A percentile compares a stretch with the other conserved stretches of the same genome.
Conservation (phyloP, 306 rosid species). For the Castanopsis chinensis region DNA sequence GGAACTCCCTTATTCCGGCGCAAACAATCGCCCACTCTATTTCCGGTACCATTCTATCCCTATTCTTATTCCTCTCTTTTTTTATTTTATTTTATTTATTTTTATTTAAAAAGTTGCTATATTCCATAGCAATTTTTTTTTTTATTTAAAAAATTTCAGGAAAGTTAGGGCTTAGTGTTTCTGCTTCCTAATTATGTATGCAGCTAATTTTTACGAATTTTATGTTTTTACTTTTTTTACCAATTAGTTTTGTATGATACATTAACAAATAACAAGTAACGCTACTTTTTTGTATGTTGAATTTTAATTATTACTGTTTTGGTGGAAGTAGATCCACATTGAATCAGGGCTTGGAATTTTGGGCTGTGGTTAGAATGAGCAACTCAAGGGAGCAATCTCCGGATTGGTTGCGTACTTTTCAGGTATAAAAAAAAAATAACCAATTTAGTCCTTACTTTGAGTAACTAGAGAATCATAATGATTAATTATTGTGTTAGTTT, state of each 20-base stretch:
- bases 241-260: no score
- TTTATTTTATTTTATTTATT: no score
- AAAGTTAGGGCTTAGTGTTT: no score
- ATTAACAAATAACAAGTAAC: not conserved
- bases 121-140: no score
- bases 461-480: not conserved
- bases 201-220: no score
- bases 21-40: not conserved
- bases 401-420: constrained; percentile 82
- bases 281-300: not conserved
- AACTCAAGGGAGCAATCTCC: constrained; percentile 80
- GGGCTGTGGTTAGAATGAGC: constrained; percentile 43
- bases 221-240: no score
- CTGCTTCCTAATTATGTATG: no score
- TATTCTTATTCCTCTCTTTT: no score
- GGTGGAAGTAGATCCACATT: not conserved
- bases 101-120: no score
- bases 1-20: not conserved
- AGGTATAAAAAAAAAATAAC: constrained; percentile 33
- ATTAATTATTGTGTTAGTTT: not conserved
- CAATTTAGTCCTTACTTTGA: not conserved
- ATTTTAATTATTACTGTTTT: not conserved
- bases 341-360: not conserved
- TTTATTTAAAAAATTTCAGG: no score
- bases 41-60: not conserved